Conservation (phyloP, 1,284 basidiomycete genomes). For the Chiua sp. region DNA sequence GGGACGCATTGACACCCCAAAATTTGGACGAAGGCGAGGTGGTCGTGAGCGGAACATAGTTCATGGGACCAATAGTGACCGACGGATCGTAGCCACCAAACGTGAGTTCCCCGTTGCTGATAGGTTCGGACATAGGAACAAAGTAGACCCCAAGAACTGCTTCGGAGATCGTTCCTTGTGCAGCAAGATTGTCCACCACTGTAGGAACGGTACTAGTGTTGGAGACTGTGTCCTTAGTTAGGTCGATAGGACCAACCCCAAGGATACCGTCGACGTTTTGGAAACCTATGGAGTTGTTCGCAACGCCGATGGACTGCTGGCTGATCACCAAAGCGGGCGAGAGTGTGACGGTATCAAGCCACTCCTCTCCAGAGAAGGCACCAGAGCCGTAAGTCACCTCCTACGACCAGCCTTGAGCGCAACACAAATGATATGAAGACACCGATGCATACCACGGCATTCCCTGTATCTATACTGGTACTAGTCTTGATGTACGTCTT, state of each 20-base stretch:
- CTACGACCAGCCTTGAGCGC: conserved; percentile 10
- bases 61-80: conserved; percentile 49
- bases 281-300: conserved; percentile 47
- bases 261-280: conserved; percentile 58
- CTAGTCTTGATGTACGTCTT: conserved; percentile 44
- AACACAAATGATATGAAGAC: too few species aligned
- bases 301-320: conserved; percentile 59
- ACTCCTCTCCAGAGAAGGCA: conserved; percentile 55
- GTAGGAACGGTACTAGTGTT: conserved; percentile 40
- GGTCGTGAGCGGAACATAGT: conserved; percentile 53
- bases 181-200: conserved; percentile 48
- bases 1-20: conserved; percentile 61
- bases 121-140: conserved; percentile 40
- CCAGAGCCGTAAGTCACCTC: conserved; percentile 57
- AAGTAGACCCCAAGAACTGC: conserved; percentile 58
- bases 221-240: conserved; percentile 46
- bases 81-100: conserved; percentile 53
- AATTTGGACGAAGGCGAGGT: conserved; percentile 51
- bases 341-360: conserved; percentile 54
- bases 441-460: conserved; percentile 40
- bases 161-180: conserved; percentile 47
- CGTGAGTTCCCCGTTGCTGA: conserved; percentile 48
- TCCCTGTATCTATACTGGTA: conserved; percentile 49
- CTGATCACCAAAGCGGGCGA: conserved; percentile 46
- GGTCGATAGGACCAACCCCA: conserved; percentile 59